Evolutionary conservation across 768 basidiomycete species (phyloP).

Genomic region (Leccinellum albellum): DNA sequence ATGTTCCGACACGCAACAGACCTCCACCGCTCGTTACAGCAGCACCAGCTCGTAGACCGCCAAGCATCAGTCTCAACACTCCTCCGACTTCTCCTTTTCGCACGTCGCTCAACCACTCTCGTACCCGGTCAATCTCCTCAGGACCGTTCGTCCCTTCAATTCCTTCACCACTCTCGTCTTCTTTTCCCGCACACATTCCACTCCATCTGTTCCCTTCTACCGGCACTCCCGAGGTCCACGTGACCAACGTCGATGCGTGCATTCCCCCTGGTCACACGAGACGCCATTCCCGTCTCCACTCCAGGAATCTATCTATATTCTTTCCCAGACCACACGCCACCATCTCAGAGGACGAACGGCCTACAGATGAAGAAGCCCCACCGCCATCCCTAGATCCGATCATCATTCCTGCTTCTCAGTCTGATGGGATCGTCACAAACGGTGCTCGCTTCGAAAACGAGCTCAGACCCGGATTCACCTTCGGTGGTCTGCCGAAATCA

Average conservation of each 20-base stretch:
- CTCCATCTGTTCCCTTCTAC: constrained; percentile 23
- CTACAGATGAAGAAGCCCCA: constrained; percentile 44
- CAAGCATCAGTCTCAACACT: constrained; percentile 20
- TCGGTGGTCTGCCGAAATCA: constrained; percentile 48
- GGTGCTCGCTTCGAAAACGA: constrained; percentile 34
- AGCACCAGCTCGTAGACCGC: constrained; percentile 25
- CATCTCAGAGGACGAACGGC: constrained; percentile 65
- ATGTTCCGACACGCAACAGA: constrained; percentile 20
- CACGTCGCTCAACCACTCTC: constrained; percentile 24
- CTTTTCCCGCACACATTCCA: constrained; percentile 27
- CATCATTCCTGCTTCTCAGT: constrained; percentile 40
- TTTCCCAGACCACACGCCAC: constrained; percentile 70
- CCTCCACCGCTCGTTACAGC: constrained; percentile 25
- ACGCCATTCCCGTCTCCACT: constrained; percentile 74
- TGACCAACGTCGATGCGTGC: constrained; percentile 10
- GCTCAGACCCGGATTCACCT: constrained; percentile 57
- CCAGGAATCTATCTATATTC: constrained; percentile 87
- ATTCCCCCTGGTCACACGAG: constrained; percentile 30
- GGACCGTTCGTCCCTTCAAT: constrained; percentile 24
- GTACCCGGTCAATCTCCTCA: constrained; percentile 34
- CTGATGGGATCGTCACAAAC: constrained; percentile 21
- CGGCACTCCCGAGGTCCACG: constrained; percentile 18
- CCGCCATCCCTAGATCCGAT: constrained; percentile 42
- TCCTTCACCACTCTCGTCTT: constrained; percentile 27
- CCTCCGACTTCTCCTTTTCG: constrained; percentile 33